Evolutionary conservation across 2,329 filamentous ascomycete genomes (phyloP).

Genomic region (Oidium heveae): DNA sequence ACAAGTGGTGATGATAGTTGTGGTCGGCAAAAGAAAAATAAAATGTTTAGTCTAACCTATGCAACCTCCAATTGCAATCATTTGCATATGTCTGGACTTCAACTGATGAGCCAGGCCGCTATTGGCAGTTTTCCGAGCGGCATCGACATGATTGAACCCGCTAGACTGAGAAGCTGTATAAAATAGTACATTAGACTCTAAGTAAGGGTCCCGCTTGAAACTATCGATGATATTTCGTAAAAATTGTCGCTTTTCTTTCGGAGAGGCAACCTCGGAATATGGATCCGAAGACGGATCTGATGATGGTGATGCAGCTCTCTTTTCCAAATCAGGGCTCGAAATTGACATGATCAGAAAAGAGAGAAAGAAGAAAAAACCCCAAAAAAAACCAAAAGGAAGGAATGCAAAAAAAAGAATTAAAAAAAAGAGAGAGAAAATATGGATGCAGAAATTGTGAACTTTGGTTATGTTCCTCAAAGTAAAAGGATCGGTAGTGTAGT

Average conservation of each 20-base stretch:
- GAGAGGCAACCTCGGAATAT: not conserved
- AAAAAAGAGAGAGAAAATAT: too few relatives aligned
- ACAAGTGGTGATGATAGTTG: conserved; percentile 14
- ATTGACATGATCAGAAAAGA: too few relatives aligned
- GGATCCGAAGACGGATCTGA: not conserved
- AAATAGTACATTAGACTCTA: conserved; percentile 19
- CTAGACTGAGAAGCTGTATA: not conserved
- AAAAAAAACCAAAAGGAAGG: too few relatives aligned
- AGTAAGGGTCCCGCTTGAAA: conserved; percentile 11
- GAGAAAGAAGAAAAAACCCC: too few relatives aligned
- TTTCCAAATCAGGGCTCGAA: too few relatives aligned
- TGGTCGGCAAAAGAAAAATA: conserved; percentile 30
- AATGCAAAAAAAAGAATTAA: too few relatives aligned
- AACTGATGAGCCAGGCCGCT: conserved; percentile 44
- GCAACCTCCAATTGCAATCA: conserved; percentile 90
- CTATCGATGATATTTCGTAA: conserved; percentile 9
- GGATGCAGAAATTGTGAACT: too few relatives aligned
- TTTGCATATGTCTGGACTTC: conserved; percentile 72
- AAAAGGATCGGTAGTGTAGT: too few relatives aligned
- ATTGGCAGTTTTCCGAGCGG: conserved; percentile 37
- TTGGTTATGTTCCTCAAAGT: too few relatives aligned
- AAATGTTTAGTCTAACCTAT: conserved; percentile 34
- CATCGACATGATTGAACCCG: conserved; percentile 35
- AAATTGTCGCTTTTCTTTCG: conserved; percentile 2
- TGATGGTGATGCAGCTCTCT: too few relatives aligned